Conservation (phyloP, 1,284 basidiomycete species). For the Ustilago tritici region DNA sequence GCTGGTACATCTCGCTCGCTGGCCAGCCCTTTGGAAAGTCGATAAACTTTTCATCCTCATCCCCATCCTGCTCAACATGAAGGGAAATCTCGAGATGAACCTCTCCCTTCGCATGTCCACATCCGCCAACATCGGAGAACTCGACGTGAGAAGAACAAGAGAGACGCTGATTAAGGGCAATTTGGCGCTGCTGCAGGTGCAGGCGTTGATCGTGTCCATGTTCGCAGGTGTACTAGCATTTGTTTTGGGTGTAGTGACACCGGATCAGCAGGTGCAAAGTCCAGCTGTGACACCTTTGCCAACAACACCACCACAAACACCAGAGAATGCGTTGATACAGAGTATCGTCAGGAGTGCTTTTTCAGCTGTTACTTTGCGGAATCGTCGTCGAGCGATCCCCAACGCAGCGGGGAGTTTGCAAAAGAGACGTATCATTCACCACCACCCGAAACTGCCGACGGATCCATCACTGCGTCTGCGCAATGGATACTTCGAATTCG, state of each 20-base stretch:
- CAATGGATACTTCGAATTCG: constrained; percentile 74
- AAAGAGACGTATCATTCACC: constrained; percentile 64
- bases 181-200: constrained; percentile 88
- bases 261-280: constrained; percentile 24
- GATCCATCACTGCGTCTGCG: constrained; percentile 64
- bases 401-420: constrained; percentile 14
- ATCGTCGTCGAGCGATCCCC: constrained; percentile 36
- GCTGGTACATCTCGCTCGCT: constrained; percentile 83
- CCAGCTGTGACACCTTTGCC: constrained; percentile 17
- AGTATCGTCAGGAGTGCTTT: constrained; percentile 36
- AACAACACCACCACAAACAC: constrained; percentile 17
- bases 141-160: constrained; percentile 80
- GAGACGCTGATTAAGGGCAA: constrained; percentile 83
- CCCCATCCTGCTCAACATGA: constrained; percentile 92
- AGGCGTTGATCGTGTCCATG: constrained; percentile 89
- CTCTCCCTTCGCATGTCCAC: constrained; percentile 73
- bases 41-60: constrained; percentile 97
- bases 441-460: constrained; percentile 63
- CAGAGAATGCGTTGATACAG: constrained; percentile 38
- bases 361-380: constrained; percentile 26
- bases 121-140: constrained; percentile 81
- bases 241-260: constrained; percentile 74
- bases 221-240: constrained; percentile 85
- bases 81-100: constrained; percentile 97
- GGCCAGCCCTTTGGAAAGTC: constrained; percentile 85